These are phyloP conservation scores for Biancaea sappan DNA, from an alignment of 306 rosid genomes.

Conservation along the genomic window DNA sequence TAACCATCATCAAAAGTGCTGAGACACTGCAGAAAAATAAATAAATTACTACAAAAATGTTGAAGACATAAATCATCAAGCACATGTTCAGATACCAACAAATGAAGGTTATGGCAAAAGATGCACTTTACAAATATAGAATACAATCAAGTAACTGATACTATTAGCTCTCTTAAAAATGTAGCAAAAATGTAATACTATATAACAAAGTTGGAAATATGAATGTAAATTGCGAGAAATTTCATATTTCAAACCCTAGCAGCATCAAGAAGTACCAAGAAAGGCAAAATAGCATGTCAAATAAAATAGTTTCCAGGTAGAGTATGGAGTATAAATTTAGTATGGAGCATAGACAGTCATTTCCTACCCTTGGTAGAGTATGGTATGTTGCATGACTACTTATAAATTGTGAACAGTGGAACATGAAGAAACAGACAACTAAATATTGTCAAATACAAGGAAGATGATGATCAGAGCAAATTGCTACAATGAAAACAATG, in stretches of 20 bases:
- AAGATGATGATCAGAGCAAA: not conserved
- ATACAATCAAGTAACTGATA: constrained; percentile 29
- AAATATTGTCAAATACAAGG: not conserved
- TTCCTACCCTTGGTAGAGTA: not conserved
- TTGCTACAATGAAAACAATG: constrained; percentile 9
- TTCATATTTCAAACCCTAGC: not conserved
- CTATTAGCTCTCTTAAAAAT: not conserved
- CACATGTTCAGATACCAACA: not conserved
- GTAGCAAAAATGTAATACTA: not conserved
- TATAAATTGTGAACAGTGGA: not conserved
- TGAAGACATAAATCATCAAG: not conserved
- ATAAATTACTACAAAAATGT: constrained; percentile 24
- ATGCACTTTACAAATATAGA: not conserved
- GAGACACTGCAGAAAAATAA: constrained; percentile 70
- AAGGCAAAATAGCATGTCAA: not conserved
- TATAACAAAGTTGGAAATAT: not conserved
- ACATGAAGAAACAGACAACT: not conserved
- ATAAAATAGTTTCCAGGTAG: not conserved
- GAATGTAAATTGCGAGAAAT: not conserved
- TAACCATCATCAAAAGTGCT: constrained; percentile 99
- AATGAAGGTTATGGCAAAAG: not conserved
- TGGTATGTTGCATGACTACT: not conserved
- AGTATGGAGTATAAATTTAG: not conserved
- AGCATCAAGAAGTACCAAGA: not conserved
- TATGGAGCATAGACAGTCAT: not conserved